These are phyloP conservation scores for Candida nonsorbophila DNA, from an alignment of 805 yeast species.

Conservation along the genomic window DNA sequence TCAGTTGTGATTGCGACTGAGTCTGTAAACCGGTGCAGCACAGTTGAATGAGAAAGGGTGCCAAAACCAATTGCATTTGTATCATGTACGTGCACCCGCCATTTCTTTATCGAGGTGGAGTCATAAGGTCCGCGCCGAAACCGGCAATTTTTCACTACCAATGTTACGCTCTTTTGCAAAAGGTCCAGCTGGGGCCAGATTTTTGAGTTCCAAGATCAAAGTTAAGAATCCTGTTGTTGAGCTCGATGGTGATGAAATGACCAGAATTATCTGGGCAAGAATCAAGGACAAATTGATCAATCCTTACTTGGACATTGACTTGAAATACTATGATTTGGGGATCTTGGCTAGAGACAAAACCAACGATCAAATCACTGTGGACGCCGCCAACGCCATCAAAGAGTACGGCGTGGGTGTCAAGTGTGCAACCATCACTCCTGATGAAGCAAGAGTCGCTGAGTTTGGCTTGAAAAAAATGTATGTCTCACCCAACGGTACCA, in stretches of 20 bases:
- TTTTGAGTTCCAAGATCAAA: conserved; percentile 43
- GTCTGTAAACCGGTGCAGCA: too few species aligned
- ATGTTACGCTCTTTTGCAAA: too few species aligned
- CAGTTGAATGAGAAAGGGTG: too few species aligned
- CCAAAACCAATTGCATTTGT: too few species aligned
- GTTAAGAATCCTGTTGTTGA: conserved; percentile 74
- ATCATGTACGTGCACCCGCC: too few species aligned
- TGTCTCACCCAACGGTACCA: conserved; percentile 82
- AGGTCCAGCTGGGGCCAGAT: not conserved
- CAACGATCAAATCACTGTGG: conserved; percentile 67
- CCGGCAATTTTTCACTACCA: too few species aligned
- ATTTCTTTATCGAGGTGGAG: too few species aligned
- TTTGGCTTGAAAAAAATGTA: conserved; percentile 74
- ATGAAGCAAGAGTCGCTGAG: conserved; percentile 74
- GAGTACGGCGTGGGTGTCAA: conserved; percentile 76
- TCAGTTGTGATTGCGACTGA: too few species aligned
- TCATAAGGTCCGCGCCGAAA: too few species aligned
- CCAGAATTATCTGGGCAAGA: conserved; percentile 75
- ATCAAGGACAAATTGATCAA: conserved; percentile 63
- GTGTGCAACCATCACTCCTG: conserved; percentile 85
- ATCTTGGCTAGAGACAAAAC: conserved; percentile 65
- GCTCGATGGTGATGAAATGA: conserved; percentile 83
- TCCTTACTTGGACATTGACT: conserved; percentile 68
- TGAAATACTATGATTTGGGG: conserved; percentile 73
- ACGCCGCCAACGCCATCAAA: conserved; percentile 72